Evolutionary conservation across 2,329 filamentous ascomycete genomes (phyloP).

Genomic region (Aspergillus flavus): DNA sequence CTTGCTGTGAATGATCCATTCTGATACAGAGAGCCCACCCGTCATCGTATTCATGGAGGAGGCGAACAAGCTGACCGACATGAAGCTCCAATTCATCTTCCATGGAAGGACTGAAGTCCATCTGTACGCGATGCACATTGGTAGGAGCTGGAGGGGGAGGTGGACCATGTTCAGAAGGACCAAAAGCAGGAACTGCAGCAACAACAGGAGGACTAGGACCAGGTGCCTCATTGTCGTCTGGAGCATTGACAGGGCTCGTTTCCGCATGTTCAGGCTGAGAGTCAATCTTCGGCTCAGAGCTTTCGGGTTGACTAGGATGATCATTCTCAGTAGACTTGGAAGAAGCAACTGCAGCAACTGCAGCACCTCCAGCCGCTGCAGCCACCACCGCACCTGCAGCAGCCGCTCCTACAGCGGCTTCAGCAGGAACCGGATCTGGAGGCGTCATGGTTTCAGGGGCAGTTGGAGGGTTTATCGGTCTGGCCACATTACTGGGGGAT

Average conservation of each 20-base stretch:
- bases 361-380: conserved; percentile 45
- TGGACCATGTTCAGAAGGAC: conserved; percentile 35
- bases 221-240: conserved; percentile 24
- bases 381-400: conserved; percentile 42
- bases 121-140: conserved; percentile 87
- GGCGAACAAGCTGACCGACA: conserved; percentile 79
- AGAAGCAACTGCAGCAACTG: conserved; percentile 34
- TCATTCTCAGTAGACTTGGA: conserved; percentile 26
- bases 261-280: conserved; percentile 26
- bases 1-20: conserved; percentile 87
- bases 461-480: conserved; percentile 11
- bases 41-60: conserved; percentile 96
- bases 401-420: conserved; percentile 42
- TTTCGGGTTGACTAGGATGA: conserved; percentile 24
- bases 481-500: conserved; percentile 20
- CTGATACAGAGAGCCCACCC: conserved; percentile 95
- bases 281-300: conserved; percentile 22
- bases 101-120: conserved; percentile 91
- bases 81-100: conserved; percentile 85
- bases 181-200: conserved; percentile 17
- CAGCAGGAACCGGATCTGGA: conserved; percentile 30
- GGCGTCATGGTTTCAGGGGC: conserved; percentile 28
- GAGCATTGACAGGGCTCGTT: conserved; percentile 28
- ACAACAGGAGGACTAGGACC: conserved; percentile 10
- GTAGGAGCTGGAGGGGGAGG: conserved; percentile 57